phyloP scores from a whole-genome alignment of 2,329 filamentous ascomycete genomes.

The Sarocladium oryzae region DNA sequence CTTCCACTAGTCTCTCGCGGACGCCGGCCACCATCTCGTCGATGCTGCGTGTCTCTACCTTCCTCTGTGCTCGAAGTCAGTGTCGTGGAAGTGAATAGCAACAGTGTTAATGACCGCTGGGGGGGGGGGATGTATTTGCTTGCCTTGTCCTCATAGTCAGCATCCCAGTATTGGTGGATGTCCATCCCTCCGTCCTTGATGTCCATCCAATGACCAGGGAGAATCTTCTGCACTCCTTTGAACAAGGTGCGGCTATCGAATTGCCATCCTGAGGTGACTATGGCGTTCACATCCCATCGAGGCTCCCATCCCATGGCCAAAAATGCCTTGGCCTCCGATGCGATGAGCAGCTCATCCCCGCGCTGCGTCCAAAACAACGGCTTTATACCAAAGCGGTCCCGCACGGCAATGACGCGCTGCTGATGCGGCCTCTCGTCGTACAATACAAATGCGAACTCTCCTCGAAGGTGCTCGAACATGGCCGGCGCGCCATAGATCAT shows the following conservation, averaged over 20 bases:
- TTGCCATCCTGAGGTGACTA: slow-evolving; percentile 37
- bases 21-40: slow-evolving; percentile 46
- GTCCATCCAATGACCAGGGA: slow-evolving; percentile 38
- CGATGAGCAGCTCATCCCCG: slow-evolving; percentile 32
- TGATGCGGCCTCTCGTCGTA: slow-evolving; percentile 34
- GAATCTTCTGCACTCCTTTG: slow-evolving; percentile 36
- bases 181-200: slow-evolving; percentile 28
- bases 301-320: slow-evolving; percentile 42
- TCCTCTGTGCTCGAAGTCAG: slow-evolving; percentile 14
- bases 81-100: not conserved
- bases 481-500: slow-evolving; percentile 34
- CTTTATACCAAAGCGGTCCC: slow-evolving; percentile 53
- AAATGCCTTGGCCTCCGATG: slow-evolving; percentile 49
- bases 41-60: slow-evolving; percentile 34
- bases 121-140: not conserved
- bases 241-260: slow-evolving; percentile 42
- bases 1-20: slow-evolving; percentile 41
- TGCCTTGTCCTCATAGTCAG: slow-evolving; percentile 46
- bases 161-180: slow-evolving; percentile 45
- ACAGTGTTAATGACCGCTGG: no score
- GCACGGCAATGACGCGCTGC: slow-evolving; percentile 36
- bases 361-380: slow-evolving; percentile 45
- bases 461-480: slow-evolving; percentile 36
- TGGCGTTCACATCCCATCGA: slow-evolving; percentile 43
- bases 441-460: slow-evolving; percentile 48